phyloP scores from a whole-genome alignment of 2,329 filamentous ascomycete genomes.

The Neofusicoccum ribis region DNA sequence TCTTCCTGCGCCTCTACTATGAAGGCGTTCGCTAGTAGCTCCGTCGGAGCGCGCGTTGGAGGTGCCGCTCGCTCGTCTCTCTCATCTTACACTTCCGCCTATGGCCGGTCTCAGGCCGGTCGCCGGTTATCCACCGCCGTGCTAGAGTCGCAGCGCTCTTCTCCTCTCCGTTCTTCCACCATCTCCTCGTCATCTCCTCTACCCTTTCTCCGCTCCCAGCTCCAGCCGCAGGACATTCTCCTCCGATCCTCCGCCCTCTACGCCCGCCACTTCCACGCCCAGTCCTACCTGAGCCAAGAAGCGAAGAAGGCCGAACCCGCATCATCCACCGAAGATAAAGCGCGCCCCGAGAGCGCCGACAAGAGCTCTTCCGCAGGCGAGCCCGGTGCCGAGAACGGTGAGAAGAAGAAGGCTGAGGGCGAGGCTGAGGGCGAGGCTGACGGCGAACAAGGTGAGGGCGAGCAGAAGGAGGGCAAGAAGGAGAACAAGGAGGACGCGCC shows the following conservation, averaged over 20 bases:
- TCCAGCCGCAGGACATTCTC: conserved; percentile 41
- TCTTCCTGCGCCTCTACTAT: conserved; percentile 37
- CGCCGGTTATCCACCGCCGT: conserved; percentile 45
- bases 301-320: conserved; percentile 29
- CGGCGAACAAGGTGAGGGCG: conserved; percentile 48
- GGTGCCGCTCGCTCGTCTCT: conserved; percentile 35
- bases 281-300: conserved; percentile 34
- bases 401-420: conserved; percentile 34
- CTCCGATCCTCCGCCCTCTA: conserved; percentile 45
- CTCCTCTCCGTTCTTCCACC: conserved; percentile 27
- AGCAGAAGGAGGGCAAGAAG: conserved; percentile 51
- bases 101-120: conserved; percentile 50
- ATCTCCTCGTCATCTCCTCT: conserved; percentile 28
- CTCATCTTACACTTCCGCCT: conserved; percentile 39
- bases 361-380: conserved; percentile 39
- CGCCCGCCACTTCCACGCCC: conserved; percentile 47
- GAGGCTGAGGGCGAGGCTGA: conserved; percentile 49
- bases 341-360: conserved; percentile 29
- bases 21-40: conserved; percentile 44
- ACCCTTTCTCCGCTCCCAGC: conserved; percentile 45
- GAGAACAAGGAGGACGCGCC: conserved; percentile 60
- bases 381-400: conserved; percentile 27
- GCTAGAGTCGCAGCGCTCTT: conserved; percentile 25
- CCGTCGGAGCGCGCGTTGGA: conserved; percentile 44
- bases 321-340: conserved; percentile 27